Evolutionary conservation across 2,329 filamentous ascomycete species (phyloP).

Genomic region (Cordyceps farinosa): DNA sequence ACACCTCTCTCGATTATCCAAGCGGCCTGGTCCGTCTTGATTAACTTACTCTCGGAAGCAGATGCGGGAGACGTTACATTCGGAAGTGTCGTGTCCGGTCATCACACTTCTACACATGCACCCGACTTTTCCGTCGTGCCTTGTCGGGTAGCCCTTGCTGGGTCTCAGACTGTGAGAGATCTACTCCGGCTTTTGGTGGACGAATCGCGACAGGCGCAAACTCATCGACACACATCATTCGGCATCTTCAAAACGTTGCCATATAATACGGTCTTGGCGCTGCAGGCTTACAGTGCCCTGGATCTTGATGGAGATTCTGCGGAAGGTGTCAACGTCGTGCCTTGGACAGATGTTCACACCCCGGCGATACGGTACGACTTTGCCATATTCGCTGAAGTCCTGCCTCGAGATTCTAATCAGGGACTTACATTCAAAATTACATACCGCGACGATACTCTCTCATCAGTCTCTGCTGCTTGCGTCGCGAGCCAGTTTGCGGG

Average conservation of each 20-base stretch:
- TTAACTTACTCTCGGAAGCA: slow-evolving; percentile 31
- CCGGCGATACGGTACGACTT: too few relatives aligned
- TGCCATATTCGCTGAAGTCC: too few relatives aligned
- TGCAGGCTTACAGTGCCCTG: slow-evolving; percentile 28
- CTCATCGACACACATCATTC: slow-evolving; percentile 27
- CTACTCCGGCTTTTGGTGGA: slow-evolving; percentile 22
- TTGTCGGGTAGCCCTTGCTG: slow-evolving; percentile 27
- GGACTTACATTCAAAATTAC: too few relatives aligned
- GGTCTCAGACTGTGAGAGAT: slow-evolving; percentile 18
- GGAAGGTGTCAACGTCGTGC: too few relatives aligned
- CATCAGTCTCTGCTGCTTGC: slow-evolving; percentile 19
- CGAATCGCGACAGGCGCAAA: slow-evolving; percentile 13
- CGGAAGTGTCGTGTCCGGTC: slow-evolving; percentile 33
- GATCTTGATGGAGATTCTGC: too few relatives aligned
- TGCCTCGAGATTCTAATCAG: too few relatives aligned
- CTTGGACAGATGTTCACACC: too few relatives aligned
- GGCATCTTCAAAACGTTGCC: slow-evolving; percentile 28
- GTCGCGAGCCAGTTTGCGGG: slow-evolving; percentile 23
- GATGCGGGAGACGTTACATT: slow-evolving; percentile 33
- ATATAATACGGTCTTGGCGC: slow-evolving; percentile 34
- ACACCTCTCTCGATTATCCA: slow-evolving; percentile 34
- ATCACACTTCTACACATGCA: slow-evolving; percentile 28
- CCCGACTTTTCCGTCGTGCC: slow-evolving; percentile 35
- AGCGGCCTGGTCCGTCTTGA: slow-evolving; percentile 34
- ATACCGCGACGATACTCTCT: slow-evolving; percentile 14